phyloP scores from a whole-genome alignment of 2,329 filamentous ascomycete species.

The Penicillium paneum region DNA sequence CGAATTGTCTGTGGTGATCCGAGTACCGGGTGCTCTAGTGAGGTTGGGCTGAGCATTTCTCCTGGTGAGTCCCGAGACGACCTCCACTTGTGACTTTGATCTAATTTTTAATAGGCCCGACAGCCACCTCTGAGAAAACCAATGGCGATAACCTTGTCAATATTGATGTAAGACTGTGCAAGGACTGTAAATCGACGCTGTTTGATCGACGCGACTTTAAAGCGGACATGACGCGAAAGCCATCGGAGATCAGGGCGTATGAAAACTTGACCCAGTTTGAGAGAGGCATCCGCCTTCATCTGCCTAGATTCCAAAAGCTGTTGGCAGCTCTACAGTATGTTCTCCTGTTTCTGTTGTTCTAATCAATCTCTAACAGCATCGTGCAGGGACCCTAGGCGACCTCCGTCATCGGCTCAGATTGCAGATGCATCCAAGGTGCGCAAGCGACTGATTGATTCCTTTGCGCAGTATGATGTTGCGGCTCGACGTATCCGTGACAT shows the following conservation, averaged over 20 bases:
- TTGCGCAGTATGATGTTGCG: slow-evolving; percentile 80
- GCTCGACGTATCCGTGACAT: slow-evolving; percentile 78
- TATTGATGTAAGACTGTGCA: slow-evolving; percentile 86
- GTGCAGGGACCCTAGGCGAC: slow-evolving; percentile 58
- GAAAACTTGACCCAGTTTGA: slow-evolving; percentile 84
- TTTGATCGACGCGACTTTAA: slow-evolving; percentile 76
- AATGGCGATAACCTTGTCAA: slow-evolving; percentile 54
- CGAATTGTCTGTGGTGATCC: slow-evolving; percentile 88
- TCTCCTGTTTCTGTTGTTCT: background rate
- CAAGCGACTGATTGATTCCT: slow-evolving; percentile 84
- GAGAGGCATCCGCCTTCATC: slow-evolving; percentile 73
- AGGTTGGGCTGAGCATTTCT: slow-evolving; percentile 76
- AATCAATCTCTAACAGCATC: slow-evolving; percentile 7
- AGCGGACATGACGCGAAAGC: slow-evolving; percentile 63
- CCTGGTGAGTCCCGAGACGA: slow-evolving; percentile 49
- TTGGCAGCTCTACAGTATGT: slow-evolving; percentile 66
- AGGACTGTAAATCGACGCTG: slow-evolving; percentile 72
- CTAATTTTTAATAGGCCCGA: slow-evolving; percentile 34
- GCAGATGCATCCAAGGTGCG: slow-evolving; percentile 83
- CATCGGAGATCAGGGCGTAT: slow-evolving; percentile 75
- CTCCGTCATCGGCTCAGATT: slow-evolving; percentile 67
- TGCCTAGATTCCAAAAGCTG: slow-evolving; percentile 80
- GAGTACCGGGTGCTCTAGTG: slow-evolving; percentile 76
- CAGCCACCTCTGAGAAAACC: slow-evolving; percentile 44
- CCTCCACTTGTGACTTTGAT: slow-evolving; percentile 2